Evolutionary conservation across 164 flowering plant genomes (phyloP), one percentile per base, ranked within the genome.

Genomic region (Berberis vulgaris): DNA sequence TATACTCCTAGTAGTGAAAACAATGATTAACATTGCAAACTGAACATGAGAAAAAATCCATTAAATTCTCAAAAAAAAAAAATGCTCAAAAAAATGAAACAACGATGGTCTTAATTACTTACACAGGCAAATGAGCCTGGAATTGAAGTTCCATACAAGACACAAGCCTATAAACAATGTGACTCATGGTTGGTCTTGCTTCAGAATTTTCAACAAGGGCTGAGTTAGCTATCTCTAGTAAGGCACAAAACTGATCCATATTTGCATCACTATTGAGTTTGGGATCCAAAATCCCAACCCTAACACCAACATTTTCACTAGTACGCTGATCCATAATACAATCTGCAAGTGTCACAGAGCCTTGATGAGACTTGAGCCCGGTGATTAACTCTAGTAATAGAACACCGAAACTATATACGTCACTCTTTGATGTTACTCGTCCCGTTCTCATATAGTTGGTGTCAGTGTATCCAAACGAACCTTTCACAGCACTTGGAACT

Each of bases 391-490:
- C 78, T 5, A 74, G 72, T 4, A 79, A 13, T 5, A 76, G 47
- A 2, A 76, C 74, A 11, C 82, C 82, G 46, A 65, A 60, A 41
- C 80, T 79, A 60, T 79, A 79, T 3, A 79, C 74, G 61, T 79
- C 78, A 13, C 78, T 72, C 68, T 77, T 77, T 0, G 73, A 61
- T 3, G 75, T 74, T 0, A 74, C 78, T 0, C 57, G 58, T 0
- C 80, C 80, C 0, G 80, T 77, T 60, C 71, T 68, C 3, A 77
- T 58, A 57, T 79, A 79, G 49, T 68, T 67, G 2, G 69, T 68
- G 55, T 79, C 78, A 1, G 69, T 63, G 49, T 77, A 79, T 0
- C 80, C 82, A 5, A 74, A 64, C 1, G 82, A 72, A 41, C 80
- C 82, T 47, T 74, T 74, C 2, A 76, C 53, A 0, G 13, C 46